Conservation (phyloP, 371 early-diverging fungal genomes). For the Mucor irregularis region DNA sequence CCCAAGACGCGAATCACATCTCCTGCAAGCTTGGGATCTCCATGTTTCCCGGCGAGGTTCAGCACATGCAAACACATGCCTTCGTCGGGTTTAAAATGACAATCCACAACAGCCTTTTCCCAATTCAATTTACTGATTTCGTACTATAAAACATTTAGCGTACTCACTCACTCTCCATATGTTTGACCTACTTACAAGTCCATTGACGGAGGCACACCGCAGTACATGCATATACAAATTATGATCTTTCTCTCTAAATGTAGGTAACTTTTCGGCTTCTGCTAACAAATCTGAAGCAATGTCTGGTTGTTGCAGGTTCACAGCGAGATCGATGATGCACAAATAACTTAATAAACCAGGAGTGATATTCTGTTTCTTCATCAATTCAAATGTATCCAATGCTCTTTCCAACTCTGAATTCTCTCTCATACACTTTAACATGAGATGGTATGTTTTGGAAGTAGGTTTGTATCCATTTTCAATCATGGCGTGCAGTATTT, state of each 20-base stretch:
- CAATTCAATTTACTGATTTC: conserved; percentile 42
- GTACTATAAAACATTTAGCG: conserved; percentile 30
- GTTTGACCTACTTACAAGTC: conserved; percentile 36
- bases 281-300: conserved; percentile 41
- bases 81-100: conserved; percentile 53
- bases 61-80: conserved; percentile 60
- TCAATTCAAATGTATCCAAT: conserved; percentile 37
- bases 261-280: conserved; percentile 37
- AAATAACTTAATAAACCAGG: conserved; percentile 19
- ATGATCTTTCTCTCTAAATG: conserved; percentile 27
- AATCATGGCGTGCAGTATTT: conserved; percentile 31
- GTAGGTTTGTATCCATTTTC: conserved; percentile 12
- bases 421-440: conserved; percentile 34
- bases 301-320: conserved; percentile 16
- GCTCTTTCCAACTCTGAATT: conserved; percentile 43
- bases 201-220: conserved; percentile 46
- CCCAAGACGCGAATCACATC: conserved; percentile 54
- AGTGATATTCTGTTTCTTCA: conserved; percentile 21
- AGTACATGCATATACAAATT: conserved; percentile 37
- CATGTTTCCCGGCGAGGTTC: conserved; percentile 57
- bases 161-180: too few species aligned
- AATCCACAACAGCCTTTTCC: conserved; percentile 41
- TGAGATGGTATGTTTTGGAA: conserved; percentile 15
- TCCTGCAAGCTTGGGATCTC: conserved; percentile 54
- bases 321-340: conserved; percentile 20